Evolutionary conservation across 345 rosid genomes (phyloP).

Genomic region (Brassica rapa): DNA sequence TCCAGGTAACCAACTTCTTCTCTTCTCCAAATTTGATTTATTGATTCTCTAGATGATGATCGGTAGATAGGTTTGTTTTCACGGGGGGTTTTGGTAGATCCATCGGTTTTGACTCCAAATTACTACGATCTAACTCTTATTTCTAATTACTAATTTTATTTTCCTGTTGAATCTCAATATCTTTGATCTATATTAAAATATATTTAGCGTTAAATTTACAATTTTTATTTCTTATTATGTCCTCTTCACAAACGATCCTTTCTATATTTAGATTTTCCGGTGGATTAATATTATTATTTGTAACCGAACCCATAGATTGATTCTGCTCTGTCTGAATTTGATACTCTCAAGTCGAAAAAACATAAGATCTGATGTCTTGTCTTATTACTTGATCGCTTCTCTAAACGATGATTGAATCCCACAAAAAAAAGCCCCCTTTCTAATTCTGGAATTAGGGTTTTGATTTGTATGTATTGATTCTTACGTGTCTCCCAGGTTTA

Average conservation of each 20-base stretch:
- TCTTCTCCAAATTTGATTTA: background rate
- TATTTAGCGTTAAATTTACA: background rate
- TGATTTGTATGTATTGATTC: background rate
- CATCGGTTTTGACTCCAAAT: slow-evolving; percentile 2
- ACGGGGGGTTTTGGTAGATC: slow-evolving; percentile 18
- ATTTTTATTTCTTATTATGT: slow-evolving; percentile 15
- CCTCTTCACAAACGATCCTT: slow-evolving; percentile 14
- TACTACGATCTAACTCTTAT: slow-evolving; percentile 16
- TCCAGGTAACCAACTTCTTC: slow-evolving; percentile 33
- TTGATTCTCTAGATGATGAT: background rate
- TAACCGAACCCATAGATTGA: slow-evolving; percentile 5
- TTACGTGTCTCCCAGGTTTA: slow-evolving; percentile 14
- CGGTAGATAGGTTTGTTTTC: background rate
- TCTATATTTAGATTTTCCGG: slow-evolving; percentile 16
- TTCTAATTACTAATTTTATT: background rate
- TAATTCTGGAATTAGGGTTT: slow-evolving; percentile 4
- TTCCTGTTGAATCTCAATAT: background rate
- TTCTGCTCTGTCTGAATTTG: background rate
- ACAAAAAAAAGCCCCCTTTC: slow-evolving; percentile 6
- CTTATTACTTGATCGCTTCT: background rate
- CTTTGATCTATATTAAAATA: slow-evolving; percentile 4
- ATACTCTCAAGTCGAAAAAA: background rate
- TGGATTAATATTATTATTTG: background rate
- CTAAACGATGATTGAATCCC: background rate
- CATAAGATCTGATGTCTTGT: background rate